These are phyloP conservation scores for Noccaea caerulescens DNA, from an alignment of 345 rosid genomes.

Conservation along the genomic window DNA sequence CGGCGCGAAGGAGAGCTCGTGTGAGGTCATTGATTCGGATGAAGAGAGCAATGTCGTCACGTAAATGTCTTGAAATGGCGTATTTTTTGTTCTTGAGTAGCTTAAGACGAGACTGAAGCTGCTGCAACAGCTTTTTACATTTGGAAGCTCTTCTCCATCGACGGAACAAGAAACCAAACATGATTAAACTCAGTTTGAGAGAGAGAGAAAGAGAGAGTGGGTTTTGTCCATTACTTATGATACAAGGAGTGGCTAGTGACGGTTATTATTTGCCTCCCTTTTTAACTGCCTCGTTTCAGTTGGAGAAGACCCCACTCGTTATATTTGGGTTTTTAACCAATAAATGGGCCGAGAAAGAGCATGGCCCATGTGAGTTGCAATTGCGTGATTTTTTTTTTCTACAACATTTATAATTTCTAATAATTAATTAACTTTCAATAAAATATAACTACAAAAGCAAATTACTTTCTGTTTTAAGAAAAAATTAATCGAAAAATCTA, in stretches of 20 bases:
- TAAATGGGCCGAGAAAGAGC: not conserved
- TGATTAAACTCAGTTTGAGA: constrained; percentile 37
- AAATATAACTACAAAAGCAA: no score
- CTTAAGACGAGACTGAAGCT: constrained; percentile 65
- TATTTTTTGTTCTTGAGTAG: constrained; percentile 68
- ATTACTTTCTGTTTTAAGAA: no score
- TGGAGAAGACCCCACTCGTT: not conserved
- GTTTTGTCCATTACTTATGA: constrained; percentile 27
- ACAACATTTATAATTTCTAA: no score
- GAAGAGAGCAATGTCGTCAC: constrained; percentile 68
- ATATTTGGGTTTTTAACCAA: not conserved
- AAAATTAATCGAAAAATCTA: no score
- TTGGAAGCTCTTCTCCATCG: constrained; percentile 83
- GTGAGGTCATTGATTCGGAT: constrained; percentile 58
- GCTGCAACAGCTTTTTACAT: constrained; percentile 66
- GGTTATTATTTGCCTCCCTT: constrained; percentile 28
- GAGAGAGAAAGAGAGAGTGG: not conserved
- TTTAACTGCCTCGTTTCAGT: constrained; percentile 14
- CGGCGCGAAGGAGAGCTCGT: constrained; percentile 59
- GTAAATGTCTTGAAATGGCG: constrained; percentile 62
- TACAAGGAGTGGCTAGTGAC: constrained; percentile 14
- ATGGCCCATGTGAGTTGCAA: constrained; percentile 15
- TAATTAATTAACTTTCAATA: no score
- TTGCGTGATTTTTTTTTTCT: no score
- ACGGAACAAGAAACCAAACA: constrained; percentile 71